Evolutionary conservation across 257 asterid genomes (phyloP), one percentile per base, ranked within the genome.

Genomic region (Przewalskia tangutica): DNA sequence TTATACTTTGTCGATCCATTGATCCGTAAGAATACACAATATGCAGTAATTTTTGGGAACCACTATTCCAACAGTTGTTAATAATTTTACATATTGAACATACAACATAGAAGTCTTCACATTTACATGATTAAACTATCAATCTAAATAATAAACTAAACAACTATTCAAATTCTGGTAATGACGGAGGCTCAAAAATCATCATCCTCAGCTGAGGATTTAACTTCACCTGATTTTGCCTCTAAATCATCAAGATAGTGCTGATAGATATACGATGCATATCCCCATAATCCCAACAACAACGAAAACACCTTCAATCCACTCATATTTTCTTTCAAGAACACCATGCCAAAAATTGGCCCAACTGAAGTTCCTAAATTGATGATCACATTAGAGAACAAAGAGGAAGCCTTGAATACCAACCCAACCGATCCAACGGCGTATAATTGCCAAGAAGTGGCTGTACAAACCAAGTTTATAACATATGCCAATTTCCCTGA

Each of bases 361-460:
- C 75, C 84, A 59, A 85, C 50, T 10, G 92, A 87, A 66, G 89
- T 79, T 6, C 90, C 81, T 3, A 89, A 82, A 10, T 90, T 81
- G 23, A 88, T 78, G 8, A 91, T 85, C 5, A 86, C 91, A 55
- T 89, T 89, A 0, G 92, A 86, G 48, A 87, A 90, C 76, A 87
- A 81, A 3, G 92, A 84, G 0, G 91, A 90, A 1, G 85, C 90
- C 82, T 86, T 85, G 23, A 82, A 85, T 5, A 86, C 81, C 82
- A 89, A 81, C 6, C 90, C 90, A 0, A 90, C 59, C 0, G 87
- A 50, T 5, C 91, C 92, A 42, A 89, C 70, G 1, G 84, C 63
- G 20, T 54, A 85, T 46, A 87, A 82, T n/a, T 90, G 90, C 86
- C 92, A 91, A 11, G 85, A 77, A 38, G 87, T 66, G 0, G 90